Evolutionary conservation across 2,329 filamentous ascomycete genomes (phyloP).

Genomic region (Ophiosphaerella herpotricha): DNA sequence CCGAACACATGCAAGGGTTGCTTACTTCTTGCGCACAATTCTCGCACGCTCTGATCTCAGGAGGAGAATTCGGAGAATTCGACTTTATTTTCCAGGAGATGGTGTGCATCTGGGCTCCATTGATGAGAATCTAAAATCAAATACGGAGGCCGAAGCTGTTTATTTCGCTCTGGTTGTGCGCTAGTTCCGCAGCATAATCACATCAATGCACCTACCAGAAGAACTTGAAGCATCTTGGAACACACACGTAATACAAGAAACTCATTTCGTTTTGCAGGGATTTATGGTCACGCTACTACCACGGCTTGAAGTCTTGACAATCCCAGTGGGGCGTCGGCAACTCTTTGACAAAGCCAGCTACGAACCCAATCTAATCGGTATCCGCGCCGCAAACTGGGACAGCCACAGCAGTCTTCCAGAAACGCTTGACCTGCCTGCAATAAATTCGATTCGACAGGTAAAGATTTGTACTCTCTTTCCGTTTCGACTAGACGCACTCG

Average conservation of each 20-base stretch:
- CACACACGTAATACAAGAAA: not conserved
- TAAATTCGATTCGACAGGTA: not conserved
- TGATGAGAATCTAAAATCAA: not conserved
- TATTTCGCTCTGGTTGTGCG: not conserved
- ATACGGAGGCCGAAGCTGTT: not conserved
- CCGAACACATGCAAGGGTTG: not conserved
- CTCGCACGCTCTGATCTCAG: conserved; percentile 4
- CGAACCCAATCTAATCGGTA: conserved; percentile 1
- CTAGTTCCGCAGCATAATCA: not conserved
- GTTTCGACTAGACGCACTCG: not conserved
- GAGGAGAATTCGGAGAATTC: conserved; percentile 12
- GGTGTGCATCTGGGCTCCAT: not conserved
- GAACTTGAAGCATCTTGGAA: not conserved
- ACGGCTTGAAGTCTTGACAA: conserved; percentile 12
- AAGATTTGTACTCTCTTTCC: conserved; percentile 1
- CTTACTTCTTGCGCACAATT: conserved; percentile 4
- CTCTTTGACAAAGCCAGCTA: too few species aligned
- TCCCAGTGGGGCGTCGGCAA: conserved; percentile 1
- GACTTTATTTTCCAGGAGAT: conserved; percentile 5
- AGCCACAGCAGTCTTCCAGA: too few species aligned
- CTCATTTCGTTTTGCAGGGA: not conserved
- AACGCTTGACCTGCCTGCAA: not conserved
- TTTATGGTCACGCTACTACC: conserved; percentile 7
- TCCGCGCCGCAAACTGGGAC: not conserved
- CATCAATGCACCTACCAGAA: conserved; percentile 3